Percentiles rank a stretch among this genome's conserved stretches.
phyloP scores from a whole-genome alignment of 129 eudicot species.

The Artemisia tridentata region DNA sequence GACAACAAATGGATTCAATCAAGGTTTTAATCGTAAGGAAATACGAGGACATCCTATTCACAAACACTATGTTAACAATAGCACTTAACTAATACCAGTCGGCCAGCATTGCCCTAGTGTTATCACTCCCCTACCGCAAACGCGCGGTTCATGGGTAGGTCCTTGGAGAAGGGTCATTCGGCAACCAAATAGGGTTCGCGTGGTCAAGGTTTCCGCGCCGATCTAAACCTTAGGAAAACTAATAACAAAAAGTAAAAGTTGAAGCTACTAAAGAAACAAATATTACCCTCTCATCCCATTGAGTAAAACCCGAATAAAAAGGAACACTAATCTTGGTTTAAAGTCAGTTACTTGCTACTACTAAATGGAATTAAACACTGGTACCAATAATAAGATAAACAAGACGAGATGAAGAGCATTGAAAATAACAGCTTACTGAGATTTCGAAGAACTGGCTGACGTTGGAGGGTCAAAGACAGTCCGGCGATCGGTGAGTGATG shows the following conservation, averaged over 20 bases:
- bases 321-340: neutral
- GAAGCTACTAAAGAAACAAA: neutral
- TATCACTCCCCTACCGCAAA: no score
- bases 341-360: neutral
- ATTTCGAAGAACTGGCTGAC: neutral
- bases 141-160: no score
- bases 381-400: neutral
- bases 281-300: neutral
- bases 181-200: no score
- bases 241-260: neutral
- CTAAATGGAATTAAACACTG: slow-evolving; percentile 1
- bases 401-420: neutral
- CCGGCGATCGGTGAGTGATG: slow-evolving; percentile 18
- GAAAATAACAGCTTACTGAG: slow-evolving; percentile 19
- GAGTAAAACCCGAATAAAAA: neutral
- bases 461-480: neutral
- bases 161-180: no score
- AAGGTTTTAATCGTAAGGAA: neutral
- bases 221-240: neutral
- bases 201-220: no score
- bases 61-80: neutral
- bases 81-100: neutral
- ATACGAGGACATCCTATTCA: neutral
- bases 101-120: no score
- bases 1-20: neutral